phyloP scores from a whole-genome alignment of 768 basidiomycete species.

The Leucogyrophana mollusca region DNA sequence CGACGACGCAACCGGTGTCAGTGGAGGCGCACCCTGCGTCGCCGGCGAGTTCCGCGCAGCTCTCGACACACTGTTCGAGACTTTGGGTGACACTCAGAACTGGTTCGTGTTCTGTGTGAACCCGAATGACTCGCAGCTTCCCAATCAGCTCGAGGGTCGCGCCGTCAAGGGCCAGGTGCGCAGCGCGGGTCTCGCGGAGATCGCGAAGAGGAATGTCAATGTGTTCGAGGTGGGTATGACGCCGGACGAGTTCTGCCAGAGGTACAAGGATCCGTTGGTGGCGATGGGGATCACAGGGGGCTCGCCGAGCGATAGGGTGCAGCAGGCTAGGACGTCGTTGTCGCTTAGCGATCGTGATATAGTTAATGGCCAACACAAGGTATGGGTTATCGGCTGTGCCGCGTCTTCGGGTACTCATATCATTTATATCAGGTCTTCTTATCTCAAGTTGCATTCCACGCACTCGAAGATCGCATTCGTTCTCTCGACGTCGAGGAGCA shows the following conservation, averaged over 20 bases:
- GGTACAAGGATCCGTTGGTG: conserved; percentile 72
- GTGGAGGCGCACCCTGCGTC: conserved; percentile 59
- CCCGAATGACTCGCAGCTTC: conserved; percentile 93
- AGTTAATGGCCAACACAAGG: conserved; percentile 83
- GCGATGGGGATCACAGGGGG: conserved; percentile 60
- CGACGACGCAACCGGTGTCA: conserved; percentile 31
- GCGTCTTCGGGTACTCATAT: not conserved
- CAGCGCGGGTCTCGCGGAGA: conserved; percentile 74
- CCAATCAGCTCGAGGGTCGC: conserved; percentile 90
- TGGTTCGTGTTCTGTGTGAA: conserved; percentile 94
- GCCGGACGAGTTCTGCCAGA: conserved; percentile 79
- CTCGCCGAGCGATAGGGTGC: conserved; percentile 55
- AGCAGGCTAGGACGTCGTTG: conserved; percentile 55
- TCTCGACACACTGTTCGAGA: conserved; percentile 82
- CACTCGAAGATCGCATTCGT: conserved; percentile 84
- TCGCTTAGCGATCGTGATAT: conserved; percentile 68
- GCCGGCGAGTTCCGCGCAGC: conserved; percentile 88
- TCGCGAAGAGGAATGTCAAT: conserved; percentile 63
- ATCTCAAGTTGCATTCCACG: conserved; percentile 81
- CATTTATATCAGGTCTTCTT: conserved; percentile 70
- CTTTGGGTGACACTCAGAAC: conserved; percentile 82
- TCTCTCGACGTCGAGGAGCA: conserved; percentile 83
- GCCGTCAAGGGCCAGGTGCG: conserved; percentile 91
- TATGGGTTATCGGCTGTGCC: conserved; percentile 30
- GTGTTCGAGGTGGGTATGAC: conserved; percentile 86